These are phyloP conservation scores for Rubroshorea leprosula DNA, from an alignment of 345 rosid species.

Conservation along the genomic window DNA sequence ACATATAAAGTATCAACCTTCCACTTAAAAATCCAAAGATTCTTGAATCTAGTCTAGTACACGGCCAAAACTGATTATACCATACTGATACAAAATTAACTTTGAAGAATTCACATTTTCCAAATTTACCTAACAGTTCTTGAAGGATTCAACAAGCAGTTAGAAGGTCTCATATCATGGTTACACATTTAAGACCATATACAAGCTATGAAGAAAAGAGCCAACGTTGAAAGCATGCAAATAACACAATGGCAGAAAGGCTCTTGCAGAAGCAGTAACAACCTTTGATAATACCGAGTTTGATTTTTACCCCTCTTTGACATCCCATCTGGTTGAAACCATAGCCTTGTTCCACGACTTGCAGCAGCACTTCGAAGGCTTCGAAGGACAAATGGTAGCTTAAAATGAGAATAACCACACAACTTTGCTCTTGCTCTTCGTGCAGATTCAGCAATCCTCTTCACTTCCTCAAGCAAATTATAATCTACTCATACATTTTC, in stretches of 20 bases:
- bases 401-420: constrained; percentile 28
- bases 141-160: too few relatives aligned
- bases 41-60: too few relatives aligned
- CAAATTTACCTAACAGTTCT: too few relatives aligned
- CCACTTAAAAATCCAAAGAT: too few relatives aligned
- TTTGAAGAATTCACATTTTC: too few relatives aligned
- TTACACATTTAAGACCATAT: too few relatives aligned
- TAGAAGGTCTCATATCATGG: too few relatives aligned
- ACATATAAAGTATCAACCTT: background rate
- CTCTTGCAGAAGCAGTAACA: background rate
- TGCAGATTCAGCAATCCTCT: constrained; percentile 74
- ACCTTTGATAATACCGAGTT: constrained; percentile 45
- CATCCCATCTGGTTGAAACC: constrained; percentile 68
- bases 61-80: too few relatives aligned
- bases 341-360: constrained; percentile 51
- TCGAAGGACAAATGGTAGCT: constrained; percentile 31
- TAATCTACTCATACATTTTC: constrained; percentile 37
- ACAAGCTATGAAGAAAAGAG: background rate
- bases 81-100: too few relatives aligned
- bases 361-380: constrained; percentile 50
- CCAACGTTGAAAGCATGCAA: background rate
- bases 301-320: constrained; percentile 61
- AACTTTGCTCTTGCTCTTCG: constrained; percentile 47
- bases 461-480: constrained; percentile 73
- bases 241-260: background rate